Conservation (phyloP, 2,329 filamentous ascomycete species). For the Graphilbum fragrans region DNA sequence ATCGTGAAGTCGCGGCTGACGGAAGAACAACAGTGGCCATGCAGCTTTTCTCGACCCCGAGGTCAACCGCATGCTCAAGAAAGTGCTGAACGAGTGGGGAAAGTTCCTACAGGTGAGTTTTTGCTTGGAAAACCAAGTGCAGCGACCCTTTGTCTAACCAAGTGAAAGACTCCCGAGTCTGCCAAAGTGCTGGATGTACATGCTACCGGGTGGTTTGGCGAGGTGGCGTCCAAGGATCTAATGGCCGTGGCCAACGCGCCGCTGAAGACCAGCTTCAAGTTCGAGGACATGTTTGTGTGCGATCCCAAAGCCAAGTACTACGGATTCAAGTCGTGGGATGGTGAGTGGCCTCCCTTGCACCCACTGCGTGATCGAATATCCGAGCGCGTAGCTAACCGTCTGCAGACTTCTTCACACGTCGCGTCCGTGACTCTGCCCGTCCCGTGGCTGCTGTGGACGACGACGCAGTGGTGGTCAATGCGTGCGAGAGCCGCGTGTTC, state of each 20-base stretch:
- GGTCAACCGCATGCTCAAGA: constrained; percentile 40
- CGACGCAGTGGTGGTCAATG: constrained; percentile 41
- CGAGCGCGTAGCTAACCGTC: no score
- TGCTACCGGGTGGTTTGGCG: constrained; percentile 41
- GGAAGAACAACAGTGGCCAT: constrained; percentile 35
- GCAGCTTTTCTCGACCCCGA: constrained; percentile 43
- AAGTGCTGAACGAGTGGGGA: constrained; percentile 45
- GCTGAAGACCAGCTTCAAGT: constrained; percentile 27
- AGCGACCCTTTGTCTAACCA: constrained; percentile 15
- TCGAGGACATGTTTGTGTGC: constrained; percentile 50
- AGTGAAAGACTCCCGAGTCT: constrained; percentile 32
- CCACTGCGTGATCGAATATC: background rate
- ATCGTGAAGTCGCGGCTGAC: background rate
- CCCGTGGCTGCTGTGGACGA: constrained; percentile 47
- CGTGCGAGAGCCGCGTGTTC: constrained; percentile 52
- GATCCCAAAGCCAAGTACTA: constrained; percentile 39
- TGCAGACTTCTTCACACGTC: constrained; percentile 48
- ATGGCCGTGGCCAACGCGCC: constrained; percentile 39
- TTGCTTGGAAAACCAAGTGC: no score
- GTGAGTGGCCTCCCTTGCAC: constrained; percentile 16
- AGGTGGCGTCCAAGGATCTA: constrained; percentile 32
- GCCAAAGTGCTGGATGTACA: constrained; percentile 34
- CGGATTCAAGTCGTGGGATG: constrained; percentile 57
- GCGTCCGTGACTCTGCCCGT: constrained; percentile 38
- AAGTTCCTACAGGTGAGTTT: constrained; percentile 26